These are phyloP conservation scores for Pyrus communis DNA, from an alignment of 306 rosid species.

Conservation along the genomic window DNA sequence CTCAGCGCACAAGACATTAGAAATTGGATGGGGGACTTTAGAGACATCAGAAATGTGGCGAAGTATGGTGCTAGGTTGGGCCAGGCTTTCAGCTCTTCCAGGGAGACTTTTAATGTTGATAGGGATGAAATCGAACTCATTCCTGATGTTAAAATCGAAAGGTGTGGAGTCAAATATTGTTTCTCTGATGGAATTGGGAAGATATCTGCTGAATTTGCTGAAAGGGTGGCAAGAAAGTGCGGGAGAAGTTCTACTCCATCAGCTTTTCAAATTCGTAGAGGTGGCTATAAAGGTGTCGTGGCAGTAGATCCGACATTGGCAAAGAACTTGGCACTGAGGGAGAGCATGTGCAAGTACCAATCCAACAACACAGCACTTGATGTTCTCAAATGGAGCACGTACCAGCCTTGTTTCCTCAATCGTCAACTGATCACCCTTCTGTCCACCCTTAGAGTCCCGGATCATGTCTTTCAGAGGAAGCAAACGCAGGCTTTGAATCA, in stretches of 20 bases:
- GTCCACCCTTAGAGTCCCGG: constrained; percentile 29
- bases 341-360: constrained; percentile 36
- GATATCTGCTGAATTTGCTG: constrained; percentile 26
- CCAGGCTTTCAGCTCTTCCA: constrained; percentile 37
- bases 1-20: constrained; percentile 27
- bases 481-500: constrained; percentile 19
- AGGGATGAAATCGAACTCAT: constrained; percentile 17
- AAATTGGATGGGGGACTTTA: constrained; percentile 40
- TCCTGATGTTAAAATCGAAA: constrained; percentile 21
- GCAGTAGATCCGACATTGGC: constrained; percentile 33
- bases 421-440: constrained; percentile 34
- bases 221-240: constrained; percentile 30
- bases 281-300: constrained; percentile 42
- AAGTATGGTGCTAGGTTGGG: constrained; percentile 39
- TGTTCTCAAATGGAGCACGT: constrained; percentile 36
- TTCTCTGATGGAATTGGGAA: constrained; percentile 51
- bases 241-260: constrained; percentile 24
- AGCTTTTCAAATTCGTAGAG: constrained; percentile 36
- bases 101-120: constrained; percentile 18
- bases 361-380: constrained; percentile 21
- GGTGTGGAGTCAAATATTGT: not conserved
- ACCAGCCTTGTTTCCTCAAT: constrained; percentile 35
- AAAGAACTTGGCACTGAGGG: constrained; percentile 23
- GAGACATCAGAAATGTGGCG: constrained; percentile 28
- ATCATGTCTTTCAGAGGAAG: constrained; percentile 14